phyloP scores from a whole-genome alignment of 2,329 filamentous ascomycete genomes.

The Cercospora sp. region DNA sequence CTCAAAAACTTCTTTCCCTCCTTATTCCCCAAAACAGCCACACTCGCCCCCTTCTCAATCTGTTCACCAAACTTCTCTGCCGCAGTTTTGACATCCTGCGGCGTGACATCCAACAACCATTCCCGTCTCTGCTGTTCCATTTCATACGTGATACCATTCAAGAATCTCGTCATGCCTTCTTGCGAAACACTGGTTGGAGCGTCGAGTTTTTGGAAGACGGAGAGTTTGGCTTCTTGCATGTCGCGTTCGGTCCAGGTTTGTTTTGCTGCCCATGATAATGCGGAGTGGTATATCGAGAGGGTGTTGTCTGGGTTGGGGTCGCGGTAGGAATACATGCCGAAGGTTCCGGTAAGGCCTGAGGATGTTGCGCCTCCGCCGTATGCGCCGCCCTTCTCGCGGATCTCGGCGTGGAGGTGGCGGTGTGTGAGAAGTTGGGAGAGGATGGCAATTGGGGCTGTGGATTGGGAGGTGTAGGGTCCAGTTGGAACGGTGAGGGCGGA shows the following conservation, averaged over 20 bases:
- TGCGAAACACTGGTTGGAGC: conserved; percentile 82
- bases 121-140: conserved; percentile 86
- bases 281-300: conserved; percentile 76
- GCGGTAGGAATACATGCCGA: conserved; percentile 94
- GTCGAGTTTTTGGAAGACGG: conserved; percentile 88
- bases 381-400: conserved; percentile 94
- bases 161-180: conserved; percentile 83
- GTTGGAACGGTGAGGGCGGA: conserved; percentile 80
- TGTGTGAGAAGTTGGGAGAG: conserved; percentile 91
- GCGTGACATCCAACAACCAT: conserved; percentile 80
- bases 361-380: conserved; percentile 91
- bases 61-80: conserved; percentile 73
- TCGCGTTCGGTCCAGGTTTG: conserved; percentile 80
- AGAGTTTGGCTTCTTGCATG: conserved; percentile 93
- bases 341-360: conserved; percentile 75
- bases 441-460: conserved; percentile 79
- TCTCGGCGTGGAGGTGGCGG: conserved; percentile 95
- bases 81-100: conserved; percentile 73
- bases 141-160: conserved; percentile 79
- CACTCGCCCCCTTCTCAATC: conserved; percentile 58
- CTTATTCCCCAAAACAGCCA: conserved; percentile 67
- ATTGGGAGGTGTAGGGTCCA: conserved; percentile 73
- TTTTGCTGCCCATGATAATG: conserved; percentile 79
- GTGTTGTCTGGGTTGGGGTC: conserved; percentile 94
- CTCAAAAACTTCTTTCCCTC: conserved; percentile 76